Evolutionary conservation across 352 stramenopile species (phyloP), one percentile per base, ranked within the genome.

Genomic region (Lagenidium sp.): DNA sequence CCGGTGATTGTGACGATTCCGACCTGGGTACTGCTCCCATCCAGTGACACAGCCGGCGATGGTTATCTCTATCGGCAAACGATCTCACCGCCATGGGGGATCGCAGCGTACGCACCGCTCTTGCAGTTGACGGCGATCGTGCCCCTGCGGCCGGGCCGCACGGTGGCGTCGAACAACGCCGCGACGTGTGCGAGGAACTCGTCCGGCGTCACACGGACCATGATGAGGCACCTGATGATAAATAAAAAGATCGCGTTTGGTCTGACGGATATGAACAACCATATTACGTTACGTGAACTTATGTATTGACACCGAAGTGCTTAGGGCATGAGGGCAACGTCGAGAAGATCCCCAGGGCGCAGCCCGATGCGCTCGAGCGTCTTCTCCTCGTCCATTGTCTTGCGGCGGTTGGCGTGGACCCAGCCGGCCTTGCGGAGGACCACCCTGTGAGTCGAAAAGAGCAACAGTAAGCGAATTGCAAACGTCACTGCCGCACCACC

Each of bases 81-180:
- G n/a, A n/a, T n/a, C n/a, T n/a, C n/a, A n/a, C n/a, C n/a, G n/a
- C n/a, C n/a, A n/a, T n/a, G n/a, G n/a, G n/a, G n/a, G n/a, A n/a
- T n/a, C n/a, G n/a, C n/a, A n/a, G 2, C 34, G 2, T 15, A 72
- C 66, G 34, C 35, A 85, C 71, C 66, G 38, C 68, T 85, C 52
- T 85, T 88, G 57, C 73, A 85, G 20, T 65, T 67, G 52, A 88
- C 46, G 15, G 68, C 47, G 19, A 88, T 57, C 0, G 76, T 78
- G 7, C 63, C 65, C 53, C 82, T 82, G 40, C 47, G 52, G 22
- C 44, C 44, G 36, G 63, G 40, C 41, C 42, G 41, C 15, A 13
- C 37, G 34, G 25, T 10, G 52, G 44, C 6, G 57, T 32, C 28
- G 54, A 82, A 87, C 22, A 87, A 62, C 47, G 64, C 64, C n/a